phyloP scores from a whole-genome alignment of 2,329 filamentous ascomycete genomes.

The Trichoderma sp. region DNA sequence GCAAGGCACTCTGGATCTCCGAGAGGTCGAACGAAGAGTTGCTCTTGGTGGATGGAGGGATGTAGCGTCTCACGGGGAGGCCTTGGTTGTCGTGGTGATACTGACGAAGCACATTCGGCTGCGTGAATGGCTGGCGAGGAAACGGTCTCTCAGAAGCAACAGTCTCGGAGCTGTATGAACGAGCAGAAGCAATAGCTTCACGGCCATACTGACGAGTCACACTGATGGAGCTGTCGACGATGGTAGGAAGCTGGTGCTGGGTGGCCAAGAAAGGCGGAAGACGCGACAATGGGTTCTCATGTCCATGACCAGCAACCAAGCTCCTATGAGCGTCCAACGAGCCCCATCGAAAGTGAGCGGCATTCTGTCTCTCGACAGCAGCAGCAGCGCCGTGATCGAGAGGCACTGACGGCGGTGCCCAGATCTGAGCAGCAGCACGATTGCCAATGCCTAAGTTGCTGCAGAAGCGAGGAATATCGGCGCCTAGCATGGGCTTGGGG shows the following conservation, averaged over 20 bases:
- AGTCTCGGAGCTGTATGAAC: not conserved
- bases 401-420: not conserved
- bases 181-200: not conserved
- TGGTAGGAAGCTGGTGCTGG: not conserved
- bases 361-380: not conserved
- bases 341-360: not conserved
- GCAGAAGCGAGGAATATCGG: not conserved
- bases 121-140: not conserved
- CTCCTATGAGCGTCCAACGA: not conserved
- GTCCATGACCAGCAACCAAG: not conserved
- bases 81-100: not conserved
- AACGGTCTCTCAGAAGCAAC: not conserved
- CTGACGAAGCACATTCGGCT: not conserved
- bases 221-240: not conserved
- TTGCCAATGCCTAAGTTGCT: not conserved
- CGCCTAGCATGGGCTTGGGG: not conserved
- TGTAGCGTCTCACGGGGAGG: not conserved
- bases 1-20: not conserved
- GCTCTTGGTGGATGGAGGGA: not conserved
- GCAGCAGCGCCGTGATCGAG: not conserved
- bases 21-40: not conserved
- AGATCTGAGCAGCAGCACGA: not conserved
- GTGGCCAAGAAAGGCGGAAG: not conserved
- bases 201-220: not conserved
- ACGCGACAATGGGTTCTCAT: not conserved